These are phyloP conservation scores for Candida michaelii DNA, from an alignment of 805 yeast species.

Conservation along the genomic window DNA sequence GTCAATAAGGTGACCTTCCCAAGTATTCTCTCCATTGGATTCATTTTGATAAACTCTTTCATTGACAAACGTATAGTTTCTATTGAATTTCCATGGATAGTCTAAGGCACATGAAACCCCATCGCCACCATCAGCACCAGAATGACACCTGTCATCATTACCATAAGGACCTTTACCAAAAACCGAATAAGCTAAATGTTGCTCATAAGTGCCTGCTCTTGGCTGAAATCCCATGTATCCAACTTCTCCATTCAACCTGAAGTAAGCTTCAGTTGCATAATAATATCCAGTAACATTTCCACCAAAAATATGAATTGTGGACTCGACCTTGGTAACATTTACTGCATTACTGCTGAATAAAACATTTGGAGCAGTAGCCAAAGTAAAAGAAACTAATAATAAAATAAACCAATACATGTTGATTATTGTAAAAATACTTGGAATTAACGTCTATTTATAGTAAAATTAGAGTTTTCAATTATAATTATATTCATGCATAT, in stretches of 20 bases:
- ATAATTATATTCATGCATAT: no score
- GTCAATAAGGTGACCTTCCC: conserved; percentile 13
- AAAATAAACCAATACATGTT: no score
- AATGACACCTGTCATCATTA: conserved; percentile 5
- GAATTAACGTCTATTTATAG: no score
- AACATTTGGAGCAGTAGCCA: background rate
- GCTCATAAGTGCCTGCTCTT: conserved; percentile 7
- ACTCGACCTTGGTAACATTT: background rate
- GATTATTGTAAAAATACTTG: no score
- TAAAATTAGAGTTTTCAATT: no score
- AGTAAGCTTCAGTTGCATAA: conserved; percentile 13
- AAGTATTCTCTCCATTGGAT: conserved; percentile 9
- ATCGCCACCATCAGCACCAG: conserved; percentile 16
- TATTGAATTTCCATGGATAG: conserved; percentile 12
- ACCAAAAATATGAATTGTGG: conserved; percentile 5
- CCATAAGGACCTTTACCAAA: conserved; percentile 12
- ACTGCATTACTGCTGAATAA: background rate
- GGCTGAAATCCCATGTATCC: conserved; percentile 16
- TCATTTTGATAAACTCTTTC: conserved; percentile 1
- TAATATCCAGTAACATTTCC: conserved; percentile 14
- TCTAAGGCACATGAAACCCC: conserved; percentile 13
- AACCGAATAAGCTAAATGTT: conserved; percentile 14
- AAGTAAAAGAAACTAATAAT: background rate
- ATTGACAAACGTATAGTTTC: conserved; percentile 12
- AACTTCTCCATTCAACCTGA: background rate